phyloP scores from a whole-genome alignment of 768 basidiomycete species.

The Phaeotremella fagi region DNA sequence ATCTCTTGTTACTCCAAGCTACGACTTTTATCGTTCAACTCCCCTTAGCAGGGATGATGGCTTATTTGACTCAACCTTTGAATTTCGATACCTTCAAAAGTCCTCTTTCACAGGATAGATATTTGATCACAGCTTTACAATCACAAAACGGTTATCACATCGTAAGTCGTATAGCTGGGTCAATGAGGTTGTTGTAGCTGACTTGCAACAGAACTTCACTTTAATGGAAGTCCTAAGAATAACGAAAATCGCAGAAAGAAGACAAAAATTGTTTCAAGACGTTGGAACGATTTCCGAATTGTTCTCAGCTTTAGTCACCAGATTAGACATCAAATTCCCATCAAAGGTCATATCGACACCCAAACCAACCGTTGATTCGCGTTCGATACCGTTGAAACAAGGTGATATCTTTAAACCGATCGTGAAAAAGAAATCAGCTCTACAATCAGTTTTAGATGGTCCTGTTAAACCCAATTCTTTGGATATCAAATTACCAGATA shows the following conservation, averaged over 20 bases:
- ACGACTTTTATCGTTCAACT: conserved; percentile 18
- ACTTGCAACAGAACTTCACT: conserved; percentile 36
- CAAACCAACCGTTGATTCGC: conserved; percentile 15
- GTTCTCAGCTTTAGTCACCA: conserved; percentile 22
- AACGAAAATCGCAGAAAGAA: too few relatives aligned
- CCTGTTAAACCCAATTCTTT: too few relatives aligned
- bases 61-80: conserved; percentile 39
- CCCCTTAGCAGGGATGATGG: conserved; percentile 29
- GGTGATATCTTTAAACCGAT: conserved; percentile 36
- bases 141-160: conserved; percentile 36
- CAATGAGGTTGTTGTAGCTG: background rate
- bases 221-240: conserved; percentile 40
- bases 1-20: conserved; percentile 19
- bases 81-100: conserved; percentile 37
- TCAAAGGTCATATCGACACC: conserved; percentile 1
- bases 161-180: conserved; percentile 13
- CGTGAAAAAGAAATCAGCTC: conserved; percentile 14
- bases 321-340: background rate
- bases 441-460: conserved; percentile 23
- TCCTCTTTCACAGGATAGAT: conserved; percentile 30
- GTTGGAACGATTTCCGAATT: conserved; percentile 24
- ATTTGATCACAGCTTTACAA: conserved; percentile 35
- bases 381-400: conserved; percentile 28
- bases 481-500: too few relatives aligned
- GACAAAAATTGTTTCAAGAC: too few relatives aligned